Evolutionary conservation across 441 rosid genomes (phyloP).

Genomic region (Pelargonium hybrid): DNA sequence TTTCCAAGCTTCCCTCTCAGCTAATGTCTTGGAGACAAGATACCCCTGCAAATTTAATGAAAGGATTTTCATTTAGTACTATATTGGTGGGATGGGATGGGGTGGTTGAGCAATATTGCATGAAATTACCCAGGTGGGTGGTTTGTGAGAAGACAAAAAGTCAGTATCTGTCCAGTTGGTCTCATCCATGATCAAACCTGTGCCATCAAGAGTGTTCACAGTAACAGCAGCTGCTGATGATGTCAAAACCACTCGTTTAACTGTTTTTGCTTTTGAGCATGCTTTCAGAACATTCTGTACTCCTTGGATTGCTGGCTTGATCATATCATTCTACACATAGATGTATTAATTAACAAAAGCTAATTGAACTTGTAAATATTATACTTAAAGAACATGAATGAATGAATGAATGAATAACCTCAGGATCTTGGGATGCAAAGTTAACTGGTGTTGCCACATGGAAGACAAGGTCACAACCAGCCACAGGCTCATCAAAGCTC

Average conservation of each 20-base stretch:
- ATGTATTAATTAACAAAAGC: not conserved
- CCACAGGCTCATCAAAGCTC: slow-evolving; percentile 44
- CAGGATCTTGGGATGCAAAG: slow-evolving; percentile 81
- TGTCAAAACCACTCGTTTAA: slow-evolving; percentile 63
- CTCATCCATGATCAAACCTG: slow-evolving; percentile 57
- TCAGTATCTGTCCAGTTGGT: slow-evolving; percentile 61
- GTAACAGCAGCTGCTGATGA: slow-evolving; percentile 78
- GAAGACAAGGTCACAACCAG: slow-evolving; percentile 61
- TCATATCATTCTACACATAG: slow-evolving; percentile 61
- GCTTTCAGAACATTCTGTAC: slow-evolving; percentile 63
- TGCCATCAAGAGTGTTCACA: slow-evolving; percentile 44
- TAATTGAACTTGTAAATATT: not conserved
- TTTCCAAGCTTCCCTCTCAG: slow-evolving; percentile 66
- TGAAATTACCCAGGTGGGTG: slow-evolving; percentile 60
- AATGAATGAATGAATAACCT: slow-evolving; percentile 30
- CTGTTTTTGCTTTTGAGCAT: slow-evolving; percentile 47
- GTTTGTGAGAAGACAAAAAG: slow-evolving; percentile 50
- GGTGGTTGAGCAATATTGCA: not conserved
- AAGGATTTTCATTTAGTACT: not conserved
- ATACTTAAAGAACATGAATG: not conserved
- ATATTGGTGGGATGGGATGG: not conserved
- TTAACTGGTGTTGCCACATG: slow-evolving; percentile 85
- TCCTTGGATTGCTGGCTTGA: slow-evolving; percentile 78
- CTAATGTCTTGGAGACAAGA: slow-evolving; percentile 52
- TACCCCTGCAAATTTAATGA: slow-evolving; percentile 52